Evolutionary conservation across 2,329 filamentous ascomycete genomes (phyloP).

Genomic region (Chaetomium globosum): DNA sequence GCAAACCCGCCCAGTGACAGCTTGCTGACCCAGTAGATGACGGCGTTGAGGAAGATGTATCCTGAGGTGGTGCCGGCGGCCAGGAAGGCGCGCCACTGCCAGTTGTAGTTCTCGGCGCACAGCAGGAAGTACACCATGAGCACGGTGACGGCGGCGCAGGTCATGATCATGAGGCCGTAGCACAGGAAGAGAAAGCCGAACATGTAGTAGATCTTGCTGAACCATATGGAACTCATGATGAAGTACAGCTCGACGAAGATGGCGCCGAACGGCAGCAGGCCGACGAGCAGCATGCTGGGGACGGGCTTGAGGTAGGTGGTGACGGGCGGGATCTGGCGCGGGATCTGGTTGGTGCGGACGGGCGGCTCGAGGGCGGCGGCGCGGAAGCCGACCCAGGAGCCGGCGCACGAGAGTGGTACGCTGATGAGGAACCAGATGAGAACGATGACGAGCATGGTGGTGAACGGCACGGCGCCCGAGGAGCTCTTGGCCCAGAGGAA

Average conservation of each 20-base stretch:
- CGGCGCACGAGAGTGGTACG: conserved; percentile 83
- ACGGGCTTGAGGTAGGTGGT: conserved; percentile 81
- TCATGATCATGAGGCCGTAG: conserved; percentile 96
- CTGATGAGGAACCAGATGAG: conserved; percentile 97
- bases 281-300: conserved; percentile 88
- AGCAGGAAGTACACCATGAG: conserved; percentile 95
- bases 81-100: conserved; percentile 96
- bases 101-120: conserved; percentile 96
- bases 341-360: conserved; percentile 96
- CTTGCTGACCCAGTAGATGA: conserved; percentile 89
- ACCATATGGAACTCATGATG: conserved; percentile 99
- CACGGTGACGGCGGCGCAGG: conserved; percentile 87
- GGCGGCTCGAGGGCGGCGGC: conserved; percentile 71
- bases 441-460: conserved; percentile 92
- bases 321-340: conserved; percentile 87
- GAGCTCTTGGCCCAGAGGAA: conserved; percentile 95
- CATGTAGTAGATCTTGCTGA: conserved; percentile 99
- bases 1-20: conserved; percentile 82
- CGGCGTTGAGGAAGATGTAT: conserved; percentile 89
- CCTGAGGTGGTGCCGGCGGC: conserved; percentile 86
- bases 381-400: conserved; percentile 92
- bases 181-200: conserved; percentile 98
- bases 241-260: conserved; percentile 99
- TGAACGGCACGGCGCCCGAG: conserved; percentile 92
- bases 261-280: conserved; percentile 89